Base-by-base conservation (phyloP, 73 alveolate species). In the Durusdinium trenchii region DNA sequence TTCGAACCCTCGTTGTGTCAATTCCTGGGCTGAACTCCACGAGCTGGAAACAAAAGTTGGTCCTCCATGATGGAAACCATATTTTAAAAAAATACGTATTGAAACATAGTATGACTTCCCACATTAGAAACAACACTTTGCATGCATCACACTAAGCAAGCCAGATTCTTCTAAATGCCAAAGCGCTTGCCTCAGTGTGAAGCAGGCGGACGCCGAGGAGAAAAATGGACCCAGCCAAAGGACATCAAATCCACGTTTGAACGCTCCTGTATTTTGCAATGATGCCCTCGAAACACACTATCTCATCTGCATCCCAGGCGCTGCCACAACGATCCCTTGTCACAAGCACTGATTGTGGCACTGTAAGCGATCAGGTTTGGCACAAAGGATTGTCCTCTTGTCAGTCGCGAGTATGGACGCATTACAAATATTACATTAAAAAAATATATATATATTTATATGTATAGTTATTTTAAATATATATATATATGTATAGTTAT, bases 301-400 rank as follows among this genome's bases (percentile, higher is more conserved):
- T 76, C 48, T 71, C 46, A 36, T 28, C 35, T 71, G 40, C 73
- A 40, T 45, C 89, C 78, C 5, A 32, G 78, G 32, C 7, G 82
- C 98, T 91, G 98, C 98, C 98, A 91, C 30, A 91, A 89, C 45
- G 98, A 91, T 20, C 98, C 98, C 62, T 78, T 91, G 47, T 43
- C 89, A 20, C 98, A 91, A 1, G 98, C 87, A 23, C 90, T 69
- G 90, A 91, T 91, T 76, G 50, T 43, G 30, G 98, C 98, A 12
- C 89, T 76, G 46, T 64, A 91, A 2, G 98, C 85, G 42, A 91
- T 57, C 47, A 36, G 61, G 40, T 76, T 91, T 46, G 98, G 90
- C 89, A 47, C 78, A 12, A 69, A 32, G 43, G 60, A 48, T 43
- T 89, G 98, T 91, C 98, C 98, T 91, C 1, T n/a, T n/a, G 45